Percentiles rank a stretch among this genome's conserved stretches.
Evolutionary conservation across 2,329 filamentous ascomycete species (phyloP).

Genomic region (Grosmannia huntii): DNA sequence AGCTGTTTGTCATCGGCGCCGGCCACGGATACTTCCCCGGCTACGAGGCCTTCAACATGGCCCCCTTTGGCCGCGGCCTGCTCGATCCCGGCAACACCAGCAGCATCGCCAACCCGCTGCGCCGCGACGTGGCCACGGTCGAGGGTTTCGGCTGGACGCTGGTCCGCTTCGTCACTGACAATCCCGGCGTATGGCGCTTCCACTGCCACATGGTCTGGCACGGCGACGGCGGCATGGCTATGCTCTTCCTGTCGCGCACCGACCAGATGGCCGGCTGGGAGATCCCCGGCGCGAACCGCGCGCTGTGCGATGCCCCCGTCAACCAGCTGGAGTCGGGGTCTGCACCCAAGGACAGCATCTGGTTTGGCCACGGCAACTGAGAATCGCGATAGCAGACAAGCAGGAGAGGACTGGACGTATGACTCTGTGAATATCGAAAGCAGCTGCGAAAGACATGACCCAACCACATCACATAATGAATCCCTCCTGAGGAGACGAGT

Average conservation of each 20-base stretch:
- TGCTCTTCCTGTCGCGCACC: conserved; percentile 30
- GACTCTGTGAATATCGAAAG: not conserved
- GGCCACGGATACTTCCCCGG: conserved; percentile 52
- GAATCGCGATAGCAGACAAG: no score
- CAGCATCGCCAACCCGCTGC: conserved; percentile 26
- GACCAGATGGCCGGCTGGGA: conserved; percentile 29
- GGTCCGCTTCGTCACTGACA: conserved; percentile 34
- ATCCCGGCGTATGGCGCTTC: conserved; percentile 31
- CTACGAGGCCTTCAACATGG: conserved; percentile 24
- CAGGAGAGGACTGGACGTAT: not conserved
- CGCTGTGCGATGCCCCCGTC: conserved; percentile 28
- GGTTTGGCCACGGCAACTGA: conserved; percentile 7
- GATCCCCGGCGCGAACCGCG: conserved; percentile 30
- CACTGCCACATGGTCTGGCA: conserved; percentile 28
- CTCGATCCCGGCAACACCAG: conserved; percentile 22
- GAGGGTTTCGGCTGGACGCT: conserved; percentile 38
- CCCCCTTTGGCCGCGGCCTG: conserved; percentile 19
- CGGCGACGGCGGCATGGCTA: conserved; percentile 24
- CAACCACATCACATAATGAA: not conserved
- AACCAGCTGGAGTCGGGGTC: conserved; percentile 34
- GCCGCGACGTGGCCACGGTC: conserved; percentile 30
- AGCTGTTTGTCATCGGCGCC: conserved; percentile 36
- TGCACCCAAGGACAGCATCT: conserved; percentile 29
- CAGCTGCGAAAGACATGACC: not conserved
- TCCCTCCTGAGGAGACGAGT: no score